Conservation (phyloP, 2,329 filamentous ascomycete species). For the Lecanosticta acicola region DNA sequence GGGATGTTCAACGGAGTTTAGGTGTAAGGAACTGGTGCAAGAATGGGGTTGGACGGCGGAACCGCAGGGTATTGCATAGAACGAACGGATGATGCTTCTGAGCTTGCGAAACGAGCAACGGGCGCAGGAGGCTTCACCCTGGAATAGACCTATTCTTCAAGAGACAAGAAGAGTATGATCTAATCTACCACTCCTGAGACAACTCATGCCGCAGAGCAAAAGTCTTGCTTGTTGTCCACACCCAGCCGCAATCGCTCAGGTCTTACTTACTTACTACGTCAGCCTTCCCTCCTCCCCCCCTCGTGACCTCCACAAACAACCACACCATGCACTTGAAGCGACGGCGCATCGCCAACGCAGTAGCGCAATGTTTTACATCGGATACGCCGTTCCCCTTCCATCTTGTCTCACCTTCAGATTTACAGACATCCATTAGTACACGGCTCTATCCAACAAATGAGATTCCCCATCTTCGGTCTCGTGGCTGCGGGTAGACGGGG, state of each 20-base stretch:
- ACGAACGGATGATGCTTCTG: not conserved
- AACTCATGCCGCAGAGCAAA: too few species aligned
- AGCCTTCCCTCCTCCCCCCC: not conserved
- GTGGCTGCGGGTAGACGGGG: not conserved
- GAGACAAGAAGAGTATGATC: too few species aligned
- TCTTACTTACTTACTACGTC: too few species aligned
- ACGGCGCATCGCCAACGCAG: too few species aligned
- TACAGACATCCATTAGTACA: not conserved
- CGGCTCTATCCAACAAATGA: not conserved
- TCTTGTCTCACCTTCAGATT: not conserved
- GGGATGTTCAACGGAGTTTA: slow-evolving; percentile 58
- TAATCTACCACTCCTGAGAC: too few species aligned
- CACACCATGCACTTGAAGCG: too few species aligned
- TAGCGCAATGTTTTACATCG: not conserved
- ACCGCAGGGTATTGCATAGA: slow-evolving; percentile 16
- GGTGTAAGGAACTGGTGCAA: slow-evolving; percentile 48
- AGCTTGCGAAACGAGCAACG: not conserved
- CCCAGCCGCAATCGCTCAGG: too few species aligned
- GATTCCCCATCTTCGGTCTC: too few species aligned
- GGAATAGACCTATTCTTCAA: too few species aligned
- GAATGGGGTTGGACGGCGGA: slow-evolving; percentile 38
- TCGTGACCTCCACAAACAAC: not conserved
- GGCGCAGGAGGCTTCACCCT: too few species aligned
- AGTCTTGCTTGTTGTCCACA: too few species aligned
- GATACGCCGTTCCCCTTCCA: not conserved